A percentile compares a stretch with the other conserved stretches of the same genome.
Evolutionary conservation across 371 early-diverging fungal species (phyloP).

Genomic region (Mucor mucedo): DNA sequence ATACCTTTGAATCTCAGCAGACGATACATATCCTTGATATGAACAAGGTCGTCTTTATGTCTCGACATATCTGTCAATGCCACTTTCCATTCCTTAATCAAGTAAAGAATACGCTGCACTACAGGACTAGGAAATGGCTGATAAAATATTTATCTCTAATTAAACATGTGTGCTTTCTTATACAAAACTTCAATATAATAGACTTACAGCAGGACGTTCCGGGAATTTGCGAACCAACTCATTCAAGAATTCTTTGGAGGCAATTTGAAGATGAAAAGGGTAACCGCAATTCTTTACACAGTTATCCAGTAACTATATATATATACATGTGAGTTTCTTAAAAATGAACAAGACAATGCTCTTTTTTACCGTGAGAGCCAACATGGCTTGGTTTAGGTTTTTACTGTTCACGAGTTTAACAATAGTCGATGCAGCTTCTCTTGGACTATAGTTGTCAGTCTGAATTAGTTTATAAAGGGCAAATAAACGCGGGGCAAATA

Average conservation of each 20-base stretch:
- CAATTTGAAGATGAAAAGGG: slow-evolving; percentile 94
- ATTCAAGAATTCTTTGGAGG: slow-evolving; percentile 95
- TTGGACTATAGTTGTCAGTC: slow-evolving; percentile 60
- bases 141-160: not conserved
- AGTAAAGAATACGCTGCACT: slow-evolving; percentile 86
- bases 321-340: not conserved
- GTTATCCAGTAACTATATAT: slow-evolving; percentile 86
- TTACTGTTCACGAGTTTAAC: slow-evolving; percentile 80
- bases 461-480: too few relatives aligned
- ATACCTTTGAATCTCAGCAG: slow-evolving; percentile 83
- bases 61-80: slow-evolving; percentile 86
- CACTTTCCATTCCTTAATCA: slow-evolving; percentile 94
- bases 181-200: not conserved
- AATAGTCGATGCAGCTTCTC: slow-evolving; percentile 88
- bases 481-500: too few relatives aligned
- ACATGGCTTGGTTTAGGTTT: slow-evolving; percentile 72
- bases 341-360: too few relatives aligned
- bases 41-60: slow-evolving; percentile 89
- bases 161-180: too few relatives aligned
- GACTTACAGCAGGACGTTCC: slow-evolving; percentile 78
- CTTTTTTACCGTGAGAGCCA: slow-evolving; percentile 74
- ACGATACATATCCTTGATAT: slow-evolving; percentile 95
- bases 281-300: slow-evolving; percentile 98
- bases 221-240: slow-evolving; percentile 95
- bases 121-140: slow-evolving; percentile 64